phyloP scores from a whole-genome alignment of 176 grass and related monocot species.

The Carex scoparia region DNA sequence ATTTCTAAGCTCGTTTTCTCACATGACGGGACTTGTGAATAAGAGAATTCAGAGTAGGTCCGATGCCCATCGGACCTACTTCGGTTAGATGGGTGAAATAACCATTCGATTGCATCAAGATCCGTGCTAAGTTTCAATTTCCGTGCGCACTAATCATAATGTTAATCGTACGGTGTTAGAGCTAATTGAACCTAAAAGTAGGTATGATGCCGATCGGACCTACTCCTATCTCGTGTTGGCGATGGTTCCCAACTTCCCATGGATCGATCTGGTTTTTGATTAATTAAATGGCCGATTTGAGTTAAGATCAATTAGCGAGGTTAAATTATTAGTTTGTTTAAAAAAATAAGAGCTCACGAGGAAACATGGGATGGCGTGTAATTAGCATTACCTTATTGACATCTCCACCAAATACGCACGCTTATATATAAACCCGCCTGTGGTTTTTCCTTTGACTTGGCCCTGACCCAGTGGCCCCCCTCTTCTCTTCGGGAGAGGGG shows the following conservation, averaged over 20 bases:
- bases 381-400: conserved; percentile 17
- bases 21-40: neutral
- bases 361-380: conserved; percentile 14
- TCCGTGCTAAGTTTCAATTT: too few relatives aligned
- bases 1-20: neutral
- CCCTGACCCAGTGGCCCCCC: too few relatives aligned
- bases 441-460: conserved; percentile 1
- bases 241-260: neutral
- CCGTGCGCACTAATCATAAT: too few relatives aligned
- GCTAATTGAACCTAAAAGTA: too few relatives aligned
- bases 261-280: neutral
- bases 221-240: conserved; percentile 1
- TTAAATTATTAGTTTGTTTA: neutral
- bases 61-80: too few relatives aligned
- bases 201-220: too few relatives aligned
- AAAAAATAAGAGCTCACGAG: conserved; percentile 14
- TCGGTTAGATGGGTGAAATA: too few relatives aligned
- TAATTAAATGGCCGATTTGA: neutral
- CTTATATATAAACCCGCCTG: neutral
- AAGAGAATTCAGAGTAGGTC: too few relatives aligned
- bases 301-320: neutral
- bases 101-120: too few relatives aligned
- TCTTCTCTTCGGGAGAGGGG: too few relatives aligned
- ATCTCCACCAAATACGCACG: conserved; percentile 28
- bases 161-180: too few relatives aligned